Evolutionary conservation across 305 asterid genomes (phyloP).

Genomic region (Plantago lanceolata): DNA sequence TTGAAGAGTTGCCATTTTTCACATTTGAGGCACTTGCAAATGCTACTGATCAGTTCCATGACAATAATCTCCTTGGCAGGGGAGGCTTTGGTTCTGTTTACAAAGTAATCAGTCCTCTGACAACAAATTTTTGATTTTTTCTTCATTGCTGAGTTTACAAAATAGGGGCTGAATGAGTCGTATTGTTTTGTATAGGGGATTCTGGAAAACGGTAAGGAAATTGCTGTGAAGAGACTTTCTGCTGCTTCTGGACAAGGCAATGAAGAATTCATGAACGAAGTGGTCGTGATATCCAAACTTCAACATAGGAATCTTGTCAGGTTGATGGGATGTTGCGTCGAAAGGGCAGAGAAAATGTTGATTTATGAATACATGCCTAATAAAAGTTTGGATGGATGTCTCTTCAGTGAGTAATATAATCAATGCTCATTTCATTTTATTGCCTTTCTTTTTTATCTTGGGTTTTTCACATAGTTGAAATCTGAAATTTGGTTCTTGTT

Average conservation of each 20-base stretch:
- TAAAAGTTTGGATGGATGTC: conserved; percentile 20
- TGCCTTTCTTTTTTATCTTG: neutral
- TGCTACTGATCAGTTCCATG: conserved; percentile 39
- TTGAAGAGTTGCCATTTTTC: conserved; percentile 43
- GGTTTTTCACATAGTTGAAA: too few species aligned
- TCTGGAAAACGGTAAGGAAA: conserved; percentile 35
- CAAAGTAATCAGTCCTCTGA: conserved; percentile 28
- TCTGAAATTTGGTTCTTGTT: neutral
- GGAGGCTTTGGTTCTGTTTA: conserved; percentile 62
- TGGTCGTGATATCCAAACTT: conserved; percentile 35
- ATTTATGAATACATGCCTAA: conserved; percentile 6
- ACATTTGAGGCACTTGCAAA: conserved; percentile 34
- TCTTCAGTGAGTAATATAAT: conserved; percentile 29
- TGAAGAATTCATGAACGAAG: conserved; percentile 42
- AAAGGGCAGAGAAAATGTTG: conserved; percentile 16
- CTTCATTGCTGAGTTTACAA: neutral
- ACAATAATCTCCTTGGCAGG: conserved; percentile 39
- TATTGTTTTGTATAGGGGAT: conserved; percentile 28
- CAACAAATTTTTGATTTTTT: neutral
- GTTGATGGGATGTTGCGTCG: conserved; percentile 39
- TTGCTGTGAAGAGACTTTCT: conserved; percentile 52
- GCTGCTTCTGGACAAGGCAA: conserved; percentile 31
- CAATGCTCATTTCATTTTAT: neutral
- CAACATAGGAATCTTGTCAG: conserved; percentile 44
- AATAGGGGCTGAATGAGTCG: neutral